A percentile compares a stretch with the other conserved stretches of the same genome.
These are phyloP conservation scores for Teratosphaeria gauchensis DNA, from an alignment of 2,329 filamentous ascomycete genomes.

Conservation along the genomic window DNA sequence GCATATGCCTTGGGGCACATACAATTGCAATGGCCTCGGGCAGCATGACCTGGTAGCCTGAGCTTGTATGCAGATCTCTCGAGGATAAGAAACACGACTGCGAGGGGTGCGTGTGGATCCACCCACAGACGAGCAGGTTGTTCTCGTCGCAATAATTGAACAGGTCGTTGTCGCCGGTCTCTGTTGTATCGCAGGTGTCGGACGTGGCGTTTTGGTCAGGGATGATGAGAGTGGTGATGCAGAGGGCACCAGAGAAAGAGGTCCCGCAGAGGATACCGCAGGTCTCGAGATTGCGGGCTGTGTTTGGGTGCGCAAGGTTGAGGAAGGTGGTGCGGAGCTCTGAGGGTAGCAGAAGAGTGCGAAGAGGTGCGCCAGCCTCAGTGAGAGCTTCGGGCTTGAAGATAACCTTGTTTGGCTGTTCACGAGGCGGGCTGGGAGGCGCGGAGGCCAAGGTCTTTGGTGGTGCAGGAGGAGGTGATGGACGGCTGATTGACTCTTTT, in stretches of 20 bases:
- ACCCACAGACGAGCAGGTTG: conserved; percentile 78
- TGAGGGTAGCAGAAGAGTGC: conserved; percentile 77
- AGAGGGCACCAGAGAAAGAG: conserved; percentile 83
- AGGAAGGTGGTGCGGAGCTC: conserved; percentile 68
- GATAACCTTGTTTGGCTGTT: conserved; percentile 48
- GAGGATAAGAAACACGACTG: conserved; percentile 98
- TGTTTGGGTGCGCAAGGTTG: conserved; percentile 64
- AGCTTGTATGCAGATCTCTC: conserved; percentile 84
- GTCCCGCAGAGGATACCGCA: conserved; percentile 91
- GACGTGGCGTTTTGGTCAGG: conserved; percentile 82
- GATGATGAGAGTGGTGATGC: conserved; percentile 79
- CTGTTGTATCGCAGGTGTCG: conserved; percentile 90
- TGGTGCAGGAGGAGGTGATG: conserved; percentile 13
- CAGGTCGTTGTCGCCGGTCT: conserved; percentile 58
- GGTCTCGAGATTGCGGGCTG: conserved; percentile 73
- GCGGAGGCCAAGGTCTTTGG: conserved; percentile 13
- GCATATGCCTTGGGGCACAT: conserved; percentile 72
- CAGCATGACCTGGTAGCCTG: conserved; percentile 92
- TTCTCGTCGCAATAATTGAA: conserved; percentile 84
- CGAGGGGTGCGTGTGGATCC: conserved; percentile 96
- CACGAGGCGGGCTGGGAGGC: conserved; percentile 30
- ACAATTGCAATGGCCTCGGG: conserved; percentile 95
- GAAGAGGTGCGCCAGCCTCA: conserved; percentile 77
- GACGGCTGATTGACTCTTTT: conserved; percentile 14
- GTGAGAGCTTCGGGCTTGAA: conserved; percentile 80